Base-by-base conservation (phyloP, 1,284 basidiomycete species). In the Cutaneotrichosporon arboriforme region DNA sequence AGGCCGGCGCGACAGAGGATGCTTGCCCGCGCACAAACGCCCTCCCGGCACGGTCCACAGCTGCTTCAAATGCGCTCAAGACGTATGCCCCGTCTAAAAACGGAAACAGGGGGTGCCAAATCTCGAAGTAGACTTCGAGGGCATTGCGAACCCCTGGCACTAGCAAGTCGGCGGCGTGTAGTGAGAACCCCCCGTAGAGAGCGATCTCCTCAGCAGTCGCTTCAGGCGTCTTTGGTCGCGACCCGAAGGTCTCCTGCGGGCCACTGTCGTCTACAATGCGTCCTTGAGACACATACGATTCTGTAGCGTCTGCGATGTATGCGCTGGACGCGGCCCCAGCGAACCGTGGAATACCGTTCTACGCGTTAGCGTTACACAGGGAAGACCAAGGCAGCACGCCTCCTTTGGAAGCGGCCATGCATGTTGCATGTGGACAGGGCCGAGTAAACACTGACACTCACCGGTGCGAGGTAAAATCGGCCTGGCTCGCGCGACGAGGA, bases 91-190 rank as follows among this genome's bases (percentile, higher is more conserved):
- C 63, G 22, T 65, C 61, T 0, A 63, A 54, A 39, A 63, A 65
- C 18, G 63, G 63, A 49, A 65, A 63, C 14, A 65, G 54, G 8
- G 63, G 63, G 33, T 65, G 63, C 63, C 63, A 65, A 2, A 38
- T 35, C 17, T 52, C 20, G 35, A 65, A 65, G 61, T 65, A 65
- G n/a, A 17, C 21, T 18, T 51, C 51, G n/a, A 63, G 36, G 13
- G 53, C 26, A 13, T 26, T 18, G 2, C 58, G 51, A 12, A 61
- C 38, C 1, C 45, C 59, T 4, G 47, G 33, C 0, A 49, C 49
- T 1, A 35, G 26, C n/a, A 61, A 34, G 34, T 57, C 54, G 36
- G 33, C 12, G 5, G 49, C 53, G 13, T 43, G 38, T 34, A 61
- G 54, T 17, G 41, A 26, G n/a, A 50, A 43, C 18, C 49, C 45